Evolutionary conservation across 306 rosid species (phyloP).

Genomic region (Astragalus glycyphyllos): DNA sequence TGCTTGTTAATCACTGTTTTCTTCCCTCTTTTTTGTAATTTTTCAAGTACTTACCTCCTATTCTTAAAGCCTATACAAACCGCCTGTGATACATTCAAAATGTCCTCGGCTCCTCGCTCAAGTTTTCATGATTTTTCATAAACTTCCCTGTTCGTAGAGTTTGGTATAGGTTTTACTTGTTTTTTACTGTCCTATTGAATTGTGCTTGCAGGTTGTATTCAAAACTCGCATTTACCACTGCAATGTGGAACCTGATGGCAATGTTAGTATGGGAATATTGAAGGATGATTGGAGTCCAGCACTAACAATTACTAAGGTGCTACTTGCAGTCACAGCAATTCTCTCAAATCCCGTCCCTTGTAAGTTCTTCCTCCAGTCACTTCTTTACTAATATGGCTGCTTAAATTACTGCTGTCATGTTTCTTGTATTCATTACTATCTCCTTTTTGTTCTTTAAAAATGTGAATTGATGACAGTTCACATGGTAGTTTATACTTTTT

Average conservation of each 20-base stretch:
- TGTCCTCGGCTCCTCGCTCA: no score
- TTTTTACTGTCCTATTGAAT: conserved; percentile 28
- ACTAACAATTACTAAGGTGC: conserved; percentile 77
- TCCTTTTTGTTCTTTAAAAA: not conserved
- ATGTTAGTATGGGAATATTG: conserved; percentile 68
- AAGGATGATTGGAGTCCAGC: conserved; percentile 98
- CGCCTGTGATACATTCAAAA: conserved; percentile 12
- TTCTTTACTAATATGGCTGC: not conserved
- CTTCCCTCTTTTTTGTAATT: not conserved
- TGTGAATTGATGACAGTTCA: not conserved
- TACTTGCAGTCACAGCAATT: conserved; percentile 69
- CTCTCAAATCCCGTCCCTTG: conserved; percentile 81
- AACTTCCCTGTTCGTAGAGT: conserved; percentile 7
- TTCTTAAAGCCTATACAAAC: not conserved
- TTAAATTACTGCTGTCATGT: not conserved
- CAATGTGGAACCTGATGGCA: conserved; percentile 73
- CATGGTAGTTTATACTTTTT: conserved; percentile 1
- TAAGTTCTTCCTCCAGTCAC: conserved; percentile 53
- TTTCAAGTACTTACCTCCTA: conserved; percentile 2
- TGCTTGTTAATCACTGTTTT: not conserved
- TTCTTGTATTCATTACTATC: no score
- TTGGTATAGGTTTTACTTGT: conserved; percentile 15
- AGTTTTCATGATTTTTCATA: conserved; percentile 6
- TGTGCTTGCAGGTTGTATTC: conserved; percentile 69
- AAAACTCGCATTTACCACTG: conserved; percentile 93